Base-by-base conservation (phyloP, 2,329 filamentous ascomycete species). In the Diplodia mutila region DNA sequence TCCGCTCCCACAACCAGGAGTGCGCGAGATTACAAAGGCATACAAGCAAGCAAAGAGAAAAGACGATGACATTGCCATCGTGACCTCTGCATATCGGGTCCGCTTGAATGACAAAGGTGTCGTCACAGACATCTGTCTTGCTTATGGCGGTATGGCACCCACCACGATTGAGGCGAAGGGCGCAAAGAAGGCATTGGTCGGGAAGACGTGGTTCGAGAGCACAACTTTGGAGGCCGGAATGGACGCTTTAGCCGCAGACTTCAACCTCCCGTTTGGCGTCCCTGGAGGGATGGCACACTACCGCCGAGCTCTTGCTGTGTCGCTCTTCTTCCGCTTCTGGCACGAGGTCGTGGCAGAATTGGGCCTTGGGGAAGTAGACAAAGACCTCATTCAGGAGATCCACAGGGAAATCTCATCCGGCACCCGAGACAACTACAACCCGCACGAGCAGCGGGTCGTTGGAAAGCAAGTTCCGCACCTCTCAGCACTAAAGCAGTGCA, bases 41-140 rank as follows among this genome's bases (percentile, higher is more conserved):
- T 98, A 97, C 80, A 98, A 98, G 79, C 94, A 98, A 77, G 89
- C 95, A 0, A 98, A 98, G 82, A 84, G 95, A 69, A 97, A 97
- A 76, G 94, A 98, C 73, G 94, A 98, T 74, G 94, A 98, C 75
- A 98, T 98, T 75, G 95, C 94, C 2, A 98, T 98, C 72, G 95
- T 97, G 23, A 98, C 94, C 37, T 89, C 91, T 27, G 93, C 93
- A 0, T 82, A 97, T 68, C 87, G 91, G 23, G 85, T 98, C 16
- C 87, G 86, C 14, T 80, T 98, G 3, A 86, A 90, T 55, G 83
- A 90, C 4, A 82, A 85, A 2, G 87, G 92, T 37, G 76, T 87
- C 2, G 91, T 98, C 6, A 85, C 88, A 69, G 89, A 90, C 71
- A 88, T 87, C 66, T 92, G 89, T 71, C 84, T 98, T 16, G 91